Conservation (phyloP, 2,329 filamentous ascomycete genomes). For the Botrytis fabae region DNA sequence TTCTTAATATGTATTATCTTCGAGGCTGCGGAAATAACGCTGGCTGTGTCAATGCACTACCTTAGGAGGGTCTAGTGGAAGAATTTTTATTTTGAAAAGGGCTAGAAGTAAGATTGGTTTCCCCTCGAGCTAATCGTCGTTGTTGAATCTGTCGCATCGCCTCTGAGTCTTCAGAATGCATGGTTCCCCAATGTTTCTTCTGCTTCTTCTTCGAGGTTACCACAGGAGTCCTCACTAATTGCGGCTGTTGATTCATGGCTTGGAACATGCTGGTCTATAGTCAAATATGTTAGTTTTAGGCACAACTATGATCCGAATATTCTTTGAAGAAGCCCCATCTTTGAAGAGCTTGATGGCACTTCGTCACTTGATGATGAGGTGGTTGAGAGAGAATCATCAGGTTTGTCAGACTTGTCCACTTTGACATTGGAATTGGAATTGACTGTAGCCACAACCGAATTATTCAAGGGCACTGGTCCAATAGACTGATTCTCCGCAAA, state of each 20-base stretch:
- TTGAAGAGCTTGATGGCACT: background rate
- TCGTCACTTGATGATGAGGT: conserved; percentile 21
- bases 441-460: background rate
- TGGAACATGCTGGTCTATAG: conserved; percentile 15
- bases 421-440: background rate
- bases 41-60: background rate
- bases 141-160: background rate
- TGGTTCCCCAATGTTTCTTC: background rate
- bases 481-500: background rate
- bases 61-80: background rate
- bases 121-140: background rate
- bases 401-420: conserved; percentile 5
- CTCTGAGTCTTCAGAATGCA: conserved; percentile 7
- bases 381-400: background rate
- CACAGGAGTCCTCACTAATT: conserved; percentile 19
- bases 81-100: background rate
- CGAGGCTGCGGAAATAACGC: background rate
- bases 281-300: conserved; percentile 20
- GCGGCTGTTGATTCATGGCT: conserved; percentile 17
- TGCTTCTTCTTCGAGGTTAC: background rate
- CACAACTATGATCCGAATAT: background rate
- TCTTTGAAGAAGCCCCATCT: background rate
- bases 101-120: background rate
- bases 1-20: background rate
- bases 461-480: background rate